Base-by-base conservation (phyloP, 768 basidiomycete genomes). In the Pleurotus citrinopileatus region DNA sequence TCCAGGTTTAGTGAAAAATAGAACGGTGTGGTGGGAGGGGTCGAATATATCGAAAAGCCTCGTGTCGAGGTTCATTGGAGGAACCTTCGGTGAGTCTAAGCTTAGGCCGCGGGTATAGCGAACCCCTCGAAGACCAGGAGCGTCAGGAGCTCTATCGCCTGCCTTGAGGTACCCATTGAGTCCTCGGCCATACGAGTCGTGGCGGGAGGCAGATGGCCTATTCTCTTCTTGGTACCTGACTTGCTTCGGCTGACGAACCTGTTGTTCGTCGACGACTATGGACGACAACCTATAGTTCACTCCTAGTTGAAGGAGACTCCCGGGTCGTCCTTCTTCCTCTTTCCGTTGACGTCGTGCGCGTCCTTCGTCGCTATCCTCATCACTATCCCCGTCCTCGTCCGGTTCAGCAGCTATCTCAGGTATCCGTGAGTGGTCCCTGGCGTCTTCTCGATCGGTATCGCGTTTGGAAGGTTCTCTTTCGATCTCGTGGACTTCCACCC, bases 71-170 rank as follows among this genome's bases (percentile, higher is more conserved):
- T 13, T 51, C 32, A n/a, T 51, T 25, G 23, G 22, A 17, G 45
- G 29, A 32, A 32, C 29, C 29, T 32, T 32, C 29, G 10, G 12
- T 40, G 2, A 19, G 38, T n/a, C 19, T 12, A 52, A 57, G 17
- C 60, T 59, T 9, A 42, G 34, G 23, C 59, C 55, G 25, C 55
- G 53, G 7, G 57, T 52, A n/a, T 67, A 54, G 1, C 67, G 53
- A 19, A 76, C 60, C 10, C 55, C 67, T 27, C 37, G 38, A 13
- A 53, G 26, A 25, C 7, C 52, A 0, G 74, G 64, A 2, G 76
- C 74, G 54, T 78, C 75, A 0, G 75, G 75, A 7, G 75, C 75
- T 29, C 77, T 66, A 58, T 79, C 77, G 0, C 77, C 77, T 3
- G 76, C 78, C 0, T 64, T 59, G 3, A 77, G 37, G 7, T 52